These are phyloP conservation scores for Dalechampia spathulata DNA, from an alignment of 441 rosid species.

Conservation along the genomic window DNA sequence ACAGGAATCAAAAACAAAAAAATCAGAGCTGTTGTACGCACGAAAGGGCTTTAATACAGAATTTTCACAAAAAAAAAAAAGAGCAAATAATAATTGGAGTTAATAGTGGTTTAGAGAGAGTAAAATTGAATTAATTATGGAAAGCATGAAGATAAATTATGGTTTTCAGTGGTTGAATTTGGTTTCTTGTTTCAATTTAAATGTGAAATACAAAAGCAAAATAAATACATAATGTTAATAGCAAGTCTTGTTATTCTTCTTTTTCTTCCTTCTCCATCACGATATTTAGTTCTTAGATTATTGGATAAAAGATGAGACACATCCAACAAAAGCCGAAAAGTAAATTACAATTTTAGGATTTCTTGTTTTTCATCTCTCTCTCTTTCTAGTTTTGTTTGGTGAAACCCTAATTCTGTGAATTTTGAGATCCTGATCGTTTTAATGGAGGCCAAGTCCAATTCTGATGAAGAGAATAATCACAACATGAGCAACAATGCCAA, in stretches of 20 bases:
- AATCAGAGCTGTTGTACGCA: too few species aligned
- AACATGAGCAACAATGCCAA: too few species aligned
- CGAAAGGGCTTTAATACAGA: too few species aligned
- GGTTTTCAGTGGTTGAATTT: constrained; percentile 1
- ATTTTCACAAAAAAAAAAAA: background rate
- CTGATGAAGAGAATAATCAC: constrained; percentile 47
- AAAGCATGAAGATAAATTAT: constrained; percentile 4
- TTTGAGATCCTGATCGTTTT: constrained; percentile 5
- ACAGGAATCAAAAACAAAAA: too few species aligned
- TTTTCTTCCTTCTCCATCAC: too few species aligned
- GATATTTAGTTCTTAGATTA: constrained; percentile 24
- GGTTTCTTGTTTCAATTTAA: background rate
- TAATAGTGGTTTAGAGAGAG: too few species aligned
- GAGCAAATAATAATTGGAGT: too few species aligned
- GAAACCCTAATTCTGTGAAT: constrained; percentile 39
- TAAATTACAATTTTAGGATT: background rate
- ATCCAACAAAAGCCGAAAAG: background rate
- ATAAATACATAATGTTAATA: constrained; percentile 10
- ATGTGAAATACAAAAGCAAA: background rate
- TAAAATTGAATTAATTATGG: background rate
- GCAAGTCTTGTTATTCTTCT: too few species aligned
- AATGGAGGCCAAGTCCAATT: constrained; percentile 63
- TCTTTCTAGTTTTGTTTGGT: too few species aligned
- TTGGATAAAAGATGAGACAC: constrained; percentile 6
- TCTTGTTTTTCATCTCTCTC: too few species aligned